These are phyloP conservation scores for Tilletia setariae DNA, from an alignment of 1,284 basidiomycete genomes.

Conservation along the genomic window DNA sequence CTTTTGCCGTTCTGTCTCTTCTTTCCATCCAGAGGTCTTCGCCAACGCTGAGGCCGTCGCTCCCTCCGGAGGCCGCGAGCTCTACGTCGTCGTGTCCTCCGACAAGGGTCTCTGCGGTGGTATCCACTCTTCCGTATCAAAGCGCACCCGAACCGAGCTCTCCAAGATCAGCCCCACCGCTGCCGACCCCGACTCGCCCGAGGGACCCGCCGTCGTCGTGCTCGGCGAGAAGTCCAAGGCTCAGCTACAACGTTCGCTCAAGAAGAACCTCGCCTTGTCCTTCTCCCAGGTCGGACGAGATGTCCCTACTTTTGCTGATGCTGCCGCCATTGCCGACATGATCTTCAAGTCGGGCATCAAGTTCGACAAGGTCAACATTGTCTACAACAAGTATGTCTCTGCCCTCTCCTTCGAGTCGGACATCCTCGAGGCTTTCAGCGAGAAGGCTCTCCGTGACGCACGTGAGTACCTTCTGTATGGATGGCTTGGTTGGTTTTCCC, in stretches of 20 bases:
- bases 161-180: conserved; percentile 58
- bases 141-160: conserved; percentile 71
- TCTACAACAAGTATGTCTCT: conserved; percentile 94
- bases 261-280: conserved; percentile 72
- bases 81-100: conserved; percentile 85
- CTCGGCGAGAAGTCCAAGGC: conserved; percentile 97
- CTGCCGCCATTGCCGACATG: conserved; percentile 86
- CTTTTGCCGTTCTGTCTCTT: not conserved
- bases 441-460: conserved; percentile 62
- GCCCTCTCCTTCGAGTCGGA: conserved; percentile 86
- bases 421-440: conserved; percentile 65
- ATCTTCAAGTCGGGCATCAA: conserved; percentile 80
- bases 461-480: conserved; percentile 7
- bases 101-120: conserved; percentile 99
- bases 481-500: too few relatives aligned
- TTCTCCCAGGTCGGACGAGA: conserved; percentile 98
- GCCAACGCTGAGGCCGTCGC: conserved; percentile 48
- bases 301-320: conserved; percentile 95
- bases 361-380: conserved; percentile 79
- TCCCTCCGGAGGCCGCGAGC: conserved; percentile 45
- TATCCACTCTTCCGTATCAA: conserved; percentile 96
- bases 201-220: conserved; percentile 56
- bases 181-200: conserved; percentile 52
- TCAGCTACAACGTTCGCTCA: conserved; percentile 71
- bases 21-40: conserved; percentile 44